Base-by-base conservation (phyloP, 1,284 basidiomycete genomes). In the Cystobasidium pallidum region DNA sequence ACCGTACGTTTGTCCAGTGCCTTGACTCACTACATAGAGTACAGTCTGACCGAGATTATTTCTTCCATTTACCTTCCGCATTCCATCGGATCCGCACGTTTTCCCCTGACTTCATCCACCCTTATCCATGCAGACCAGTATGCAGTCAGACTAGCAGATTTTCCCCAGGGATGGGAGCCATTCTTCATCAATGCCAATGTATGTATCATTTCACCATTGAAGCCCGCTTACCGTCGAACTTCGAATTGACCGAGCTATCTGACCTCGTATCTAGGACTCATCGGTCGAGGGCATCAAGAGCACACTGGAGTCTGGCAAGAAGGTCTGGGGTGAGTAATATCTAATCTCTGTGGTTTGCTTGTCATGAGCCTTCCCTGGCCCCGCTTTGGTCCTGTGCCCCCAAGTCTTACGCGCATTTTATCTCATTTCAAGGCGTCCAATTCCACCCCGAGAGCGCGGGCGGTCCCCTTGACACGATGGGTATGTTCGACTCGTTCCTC, bases 251-350 rank as follows among this genome's bases (percentile, higher is more conserved):
- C 66, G 41, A 70, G 34, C 34, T 65, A 21, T 43, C 54, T 28
- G 19, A 24, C 19, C 26, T 8, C 39, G 11, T n/a, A 26, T 61
- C 3, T 26, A 77, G 75, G 82, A 95, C 82, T 94, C 92, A 24
- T 94, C 91, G 0, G 92, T 95, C n/a, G 94, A 96, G 80, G 94
- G 94, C 47, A 95, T 97, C 85, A 95, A 94, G 83, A 92, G 92
- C 11, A 94, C 94, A 0, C 80, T 84, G 0, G 89, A 89, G 26
- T 92, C 91, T 41, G 92, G 92, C 70, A 92, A 89, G 83, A 89
- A 88, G 76, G 86, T 97, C 36, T 96, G 92, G 92, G 94, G 94
- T 76, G 92, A 52, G 68, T 71, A 49, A 24, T 36, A 47, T 49
- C n/a, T 17, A 49, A 7, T 64, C 45, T 32, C 10, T 15, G 10